Conservation (phyloP, 1,284 basidiomycete genomes). For the Stygiomarasmius scandens region DNA sequence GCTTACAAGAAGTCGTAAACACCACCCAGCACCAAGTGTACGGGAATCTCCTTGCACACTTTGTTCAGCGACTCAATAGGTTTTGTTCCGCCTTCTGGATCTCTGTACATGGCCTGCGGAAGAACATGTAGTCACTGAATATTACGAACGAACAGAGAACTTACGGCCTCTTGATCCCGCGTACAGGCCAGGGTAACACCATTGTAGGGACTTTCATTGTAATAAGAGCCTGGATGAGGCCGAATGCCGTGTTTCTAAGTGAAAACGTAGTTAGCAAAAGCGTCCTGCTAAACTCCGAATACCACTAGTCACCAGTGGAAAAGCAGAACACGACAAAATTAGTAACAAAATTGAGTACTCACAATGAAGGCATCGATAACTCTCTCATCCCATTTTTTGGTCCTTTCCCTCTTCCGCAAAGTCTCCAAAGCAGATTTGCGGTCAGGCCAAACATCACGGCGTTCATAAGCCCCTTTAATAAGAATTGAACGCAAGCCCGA, state of each 20-base stretch:
- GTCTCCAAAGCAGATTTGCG: slow-evolving; percentile 39
- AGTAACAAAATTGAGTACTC: too few species aligned
- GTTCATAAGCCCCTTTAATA: slow-evolving; percentile 45
- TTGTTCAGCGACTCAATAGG: slow-evolving; percentile 47
- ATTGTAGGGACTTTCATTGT: slow-evolving; percentile 31
- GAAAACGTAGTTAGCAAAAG: too few species aligned
- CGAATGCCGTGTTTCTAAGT: slow-evolving; percentile 49
- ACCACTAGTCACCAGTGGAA: too few species aligned
- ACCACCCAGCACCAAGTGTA: slow-evolving; percentile 55
- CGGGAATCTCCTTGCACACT: slow-evolving; percentile 40
- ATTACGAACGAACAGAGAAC: slow-evolving; percentile 18
- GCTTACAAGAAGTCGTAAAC: slow-evolving; percentile 53
- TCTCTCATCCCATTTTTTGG: slow-evolving; percentile 49
- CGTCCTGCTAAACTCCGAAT: too few species aligned
- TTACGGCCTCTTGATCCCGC: slow-evolving; percentile 58
- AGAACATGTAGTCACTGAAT: neutral
- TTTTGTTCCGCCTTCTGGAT: slow-evolving; percentile 50
- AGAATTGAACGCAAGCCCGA: slow-evolving; percentile 40
- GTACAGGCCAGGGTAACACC: slow-evolving; percentile 55
- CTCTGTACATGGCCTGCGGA: slow-evolving; percentile 51
- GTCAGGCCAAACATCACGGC: slow-evolving; percentile 51
- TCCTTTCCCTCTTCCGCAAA: slow-evolving; percentile 34
- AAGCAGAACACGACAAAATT: too few species aligned
- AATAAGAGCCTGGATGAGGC: slow-evolving; percentile 34
- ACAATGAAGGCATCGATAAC: slow-evolving; percentile 54